Evolutionary conservation across 805 yeast genomes (phyloP).

Genomic region (Isabelozyma rhagii): DNA sequence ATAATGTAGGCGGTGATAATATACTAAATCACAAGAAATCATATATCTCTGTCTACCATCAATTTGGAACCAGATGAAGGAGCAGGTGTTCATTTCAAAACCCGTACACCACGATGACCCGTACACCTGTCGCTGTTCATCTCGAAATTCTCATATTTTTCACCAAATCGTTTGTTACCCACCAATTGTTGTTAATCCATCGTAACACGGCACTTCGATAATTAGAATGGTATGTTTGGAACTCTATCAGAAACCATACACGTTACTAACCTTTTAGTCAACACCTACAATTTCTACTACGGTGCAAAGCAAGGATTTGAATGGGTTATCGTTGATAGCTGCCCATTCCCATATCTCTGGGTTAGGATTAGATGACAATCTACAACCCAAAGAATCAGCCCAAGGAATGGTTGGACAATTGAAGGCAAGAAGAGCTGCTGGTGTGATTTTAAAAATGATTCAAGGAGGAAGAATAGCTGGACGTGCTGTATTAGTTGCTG

Average conservation of each 20-base stretch:
- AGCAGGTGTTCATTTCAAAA: too few relatives aligned
- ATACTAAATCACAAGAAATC: too few relatives aligned
- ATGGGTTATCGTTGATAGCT: slow-evolving; percentile 71
- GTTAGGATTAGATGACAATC: slow-evolving; percentile 88
- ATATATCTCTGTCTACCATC: too few relatives aligned
- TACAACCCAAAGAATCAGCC: slow-evolving; percentile 70
- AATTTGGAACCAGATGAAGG: too few relatives aligned
- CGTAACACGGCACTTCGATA: neutral
- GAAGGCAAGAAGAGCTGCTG: slow-evolving; percentile 95
- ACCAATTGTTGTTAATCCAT: neutral
- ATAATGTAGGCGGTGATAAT: too few relatives aligned
- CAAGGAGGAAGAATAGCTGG: slow-evolving; percentile 96
- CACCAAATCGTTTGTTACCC: neutral
- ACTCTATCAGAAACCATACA: too few relatives aligned
- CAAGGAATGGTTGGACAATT: slow-evolving; percentile 98
- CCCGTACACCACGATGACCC: neutral
- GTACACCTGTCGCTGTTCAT: neutral
- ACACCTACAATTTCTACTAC: slow-evolving; percentile 27
- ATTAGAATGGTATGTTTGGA: slow-evolving; percentile 2
- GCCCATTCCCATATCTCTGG: slow-evolving; percentile 99
- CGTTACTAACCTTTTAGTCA: slow-evolving; percentile 8
- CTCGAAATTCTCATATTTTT: neutral
- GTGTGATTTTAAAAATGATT: slow-evolving; percentile 87
- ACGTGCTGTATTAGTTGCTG: slow-evolving; percentile 91
- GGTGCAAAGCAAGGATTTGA: slow-evolving; percentile 29